These are phyloP conservation scores for Nemania sp. DNA, from an alignment of 2,329 filamentous ascomycete genomes.

Conservation along the genomic window DNA sequence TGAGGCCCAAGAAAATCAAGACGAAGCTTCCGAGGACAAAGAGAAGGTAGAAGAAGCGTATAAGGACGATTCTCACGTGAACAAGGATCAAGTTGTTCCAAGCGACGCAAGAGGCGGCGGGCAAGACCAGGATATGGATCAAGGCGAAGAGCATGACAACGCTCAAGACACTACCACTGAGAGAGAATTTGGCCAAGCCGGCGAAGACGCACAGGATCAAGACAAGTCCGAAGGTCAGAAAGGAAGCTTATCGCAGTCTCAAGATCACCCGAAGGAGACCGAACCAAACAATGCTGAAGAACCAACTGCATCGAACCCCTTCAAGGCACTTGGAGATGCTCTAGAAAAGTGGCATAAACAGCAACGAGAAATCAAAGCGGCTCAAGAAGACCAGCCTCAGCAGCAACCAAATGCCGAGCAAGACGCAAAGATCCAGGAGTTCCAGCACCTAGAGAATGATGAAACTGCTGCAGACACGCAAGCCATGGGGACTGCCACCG, in stretches of 20 bases:
- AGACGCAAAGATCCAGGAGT: slow-evolving; percentile 71
- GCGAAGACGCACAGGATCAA: slow-evolving; percentile 66
- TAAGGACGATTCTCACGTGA: slow-evolving; percentile 53
- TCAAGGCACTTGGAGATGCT: slow-evolving; percentile 92
- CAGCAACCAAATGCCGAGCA: slow-evolving; percentile 54
- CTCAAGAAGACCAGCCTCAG: slow-evolving; percentile 58
- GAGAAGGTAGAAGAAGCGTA: slow-evolving; percentile 35
- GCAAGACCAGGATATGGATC: slow-evolving; percentile 65
- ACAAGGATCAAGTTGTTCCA: slow-evolving; percentile 64
- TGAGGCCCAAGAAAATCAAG: slow-evolving; percentile 41
- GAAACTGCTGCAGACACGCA: slow-evolving; percentile 82
- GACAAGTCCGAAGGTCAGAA: slow-evolving; percentile 66
- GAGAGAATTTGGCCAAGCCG: slow-evolving; percentile 67
- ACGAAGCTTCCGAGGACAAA: slow-evolving; percentile 39
- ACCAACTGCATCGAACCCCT: slow-evolving; percentile 64
- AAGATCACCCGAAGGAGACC: slow-evolving; percentile 48
- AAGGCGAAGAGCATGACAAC: slow-evolving; percentile 64
- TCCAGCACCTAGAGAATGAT: slow-evolving; percentile 89
- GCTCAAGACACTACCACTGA: slow-evolving; percentile 64
- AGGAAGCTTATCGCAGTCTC: slow-evolving; percentile 55
- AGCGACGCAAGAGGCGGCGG: slow-evolving; percentile 67
- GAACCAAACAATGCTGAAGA: slow-evolving; percentile 49
- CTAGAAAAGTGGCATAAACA: slow-evolving; percentile 91
- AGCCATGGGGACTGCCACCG: slow-evolving; percentile 83
- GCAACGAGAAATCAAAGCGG: slow-evolving; percentile 76